These are phyloP conservation scores for Gymnopus androsaceus DNA, from an alignment of 1,284 basidiomycete genomes.

Conservation along the genomic window DNA sequence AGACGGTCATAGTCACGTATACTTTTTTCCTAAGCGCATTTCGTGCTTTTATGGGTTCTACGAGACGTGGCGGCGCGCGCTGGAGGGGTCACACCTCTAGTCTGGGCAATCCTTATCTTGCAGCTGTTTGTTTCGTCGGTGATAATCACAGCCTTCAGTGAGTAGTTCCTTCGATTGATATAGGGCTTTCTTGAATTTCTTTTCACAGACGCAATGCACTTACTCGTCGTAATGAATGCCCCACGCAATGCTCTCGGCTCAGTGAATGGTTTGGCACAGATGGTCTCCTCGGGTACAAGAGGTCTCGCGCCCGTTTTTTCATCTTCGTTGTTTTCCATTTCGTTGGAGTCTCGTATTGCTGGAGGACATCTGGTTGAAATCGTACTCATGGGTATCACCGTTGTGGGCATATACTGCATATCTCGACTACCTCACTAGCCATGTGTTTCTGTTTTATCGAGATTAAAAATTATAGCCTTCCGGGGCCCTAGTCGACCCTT, in stretches of 20 bases:
- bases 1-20: constrained; percentile 10
- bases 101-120: constrained; percentile 10
- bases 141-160: constrained; percentile 13
- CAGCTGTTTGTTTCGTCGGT: constrained; percentile 7
- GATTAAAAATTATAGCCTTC: too few relatives aligned
- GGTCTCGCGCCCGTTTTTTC: constrained; percentile 10
- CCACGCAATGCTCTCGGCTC: constrained; percentile 21
- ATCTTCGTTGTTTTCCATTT: constrained; percentile 15
- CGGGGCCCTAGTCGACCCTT: too few relatives aligned
- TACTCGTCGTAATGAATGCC: constrained; percentile 12
- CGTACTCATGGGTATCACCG: constrained; percentile 1
- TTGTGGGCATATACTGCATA: constrained; percentile 7
- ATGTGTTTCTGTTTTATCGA: too few relatives aligned
- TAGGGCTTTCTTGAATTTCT: not conserved
- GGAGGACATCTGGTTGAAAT: constrained; percentile 14
- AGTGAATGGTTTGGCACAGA: constrained; percentile 25
- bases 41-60: constrained; percentile 10
- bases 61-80: constrained; percentile 2
- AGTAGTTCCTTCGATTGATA: constrained; percentile 2
- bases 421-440: constrained; percentile 1
- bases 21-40: not conserved
- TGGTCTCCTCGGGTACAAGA: constrained; percentile 18
- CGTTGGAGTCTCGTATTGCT: constrained; percentile 4
- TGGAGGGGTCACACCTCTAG: constrained; percentile 5
- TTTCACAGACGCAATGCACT: constrained; percentile 8